Percentiles rank a stretch among this genome's conserved stretches.
Evolutionary conservation across 228 moss, liverwort and hornwort species (phyloP).

Genomic region (Sphagnum magellanicum): DNA sequence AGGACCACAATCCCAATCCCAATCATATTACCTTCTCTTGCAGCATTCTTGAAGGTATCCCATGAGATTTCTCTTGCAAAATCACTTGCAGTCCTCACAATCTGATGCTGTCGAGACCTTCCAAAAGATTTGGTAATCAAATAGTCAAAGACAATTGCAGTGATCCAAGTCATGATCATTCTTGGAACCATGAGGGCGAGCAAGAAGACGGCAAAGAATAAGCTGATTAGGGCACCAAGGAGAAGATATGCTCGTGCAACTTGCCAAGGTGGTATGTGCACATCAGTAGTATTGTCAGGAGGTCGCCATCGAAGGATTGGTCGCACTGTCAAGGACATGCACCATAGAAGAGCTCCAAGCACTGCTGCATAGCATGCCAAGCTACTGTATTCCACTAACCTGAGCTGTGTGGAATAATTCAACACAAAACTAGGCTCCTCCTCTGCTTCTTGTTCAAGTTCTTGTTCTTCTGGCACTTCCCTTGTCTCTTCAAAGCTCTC

Average conservation of each 20-base stretch:
- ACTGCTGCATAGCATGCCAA: conserved; percentile 15
- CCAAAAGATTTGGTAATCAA: conserved; percentile 58
- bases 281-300: conserved; percentile 17
- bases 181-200: conserved; percentile 73
- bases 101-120: conserved; percentile 14
- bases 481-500: too few species aligned
- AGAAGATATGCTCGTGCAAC: conserved; percentile 40
- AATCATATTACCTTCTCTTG: conserved; percentile 57
- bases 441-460: too few species aligned
- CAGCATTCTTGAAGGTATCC: conserved; percentile 58
- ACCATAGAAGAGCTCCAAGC: conserved; percentile 34
- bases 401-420: too few species aligned
- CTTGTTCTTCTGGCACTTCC: too few species aligned
- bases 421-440: too few species aligned
- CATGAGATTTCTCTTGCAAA: conserved; percentile 79
- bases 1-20: conserved; percentile 44
- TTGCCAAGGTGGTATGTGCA: conserved; percentile 11
- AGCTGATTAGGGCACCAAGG: conserved; percentile 46
- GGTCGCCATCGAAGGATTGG: conserved; percentile 41
- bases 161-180: conserved; percentile 88
- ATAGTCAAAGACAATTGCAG: conserved; percentile 69
- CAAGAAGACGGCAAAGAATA: conserved; percentile 61
- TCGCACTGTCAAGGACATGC: conserved; percentile 26
- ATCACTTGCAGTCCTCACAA: conserved; percentile 44
- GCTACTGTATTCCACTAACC: conserved; percentile 19